Evolutionary conservation across 257 asterid genomes (phyloP).

Genomic region (Petunia axillaris): DNA sequence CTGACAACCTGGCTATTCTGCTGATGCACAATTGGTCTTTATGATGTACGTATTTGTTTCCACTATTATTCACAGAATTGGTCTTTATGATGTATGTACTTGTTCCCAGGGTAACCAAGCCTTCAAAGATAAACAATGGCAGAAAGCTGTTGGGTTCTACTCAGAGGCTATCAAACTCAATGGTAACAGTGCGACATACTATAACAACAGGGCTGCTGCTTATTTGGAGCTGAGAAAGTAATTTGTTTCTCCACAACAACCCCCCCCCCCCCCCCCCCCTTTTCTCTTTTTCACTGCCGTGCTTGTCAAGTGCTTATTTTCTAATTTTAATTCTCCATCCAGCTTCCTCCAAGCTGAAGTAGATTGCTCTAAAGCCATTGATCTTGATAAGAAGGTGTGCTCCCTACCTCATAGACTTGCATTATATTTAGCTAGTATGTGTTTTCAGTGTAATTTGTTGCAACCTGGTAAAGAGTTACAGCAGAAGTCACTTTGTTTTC

Average conservation of each 20-base stretch:
- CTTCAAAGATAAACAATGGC: conserved; percentile 89
- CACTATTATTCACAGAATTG: conserved; percentile 1
- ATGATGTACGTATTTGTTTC: background rate
- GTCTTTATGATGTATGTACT: background rate
- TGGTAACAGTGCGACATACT: conserved; percentile 78
- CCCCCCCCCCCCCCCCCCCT: background rate
- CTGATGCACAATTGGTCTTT: conserved; percentile 19
- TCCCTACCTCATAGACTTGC: conserved; percentile 1
- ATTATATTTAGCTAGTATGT: background rate
- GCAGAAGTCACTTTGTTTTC: background rate
- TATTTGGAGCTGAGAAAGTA: conserved; percentile 82
- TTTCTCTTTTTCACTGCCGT: background rate
- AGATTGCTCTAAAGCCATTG: conserved; percentile 87
- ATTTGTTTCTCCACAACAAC: conserved; percentile 13
- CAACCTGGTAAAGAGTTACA: background rate
- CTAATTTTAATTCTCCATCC: conserved; percentile 23
- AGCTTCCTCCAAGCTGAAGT: conserved; percentile 86
- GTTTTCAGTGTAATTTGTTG: background rate
- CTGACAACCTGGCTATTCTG: conserved; percentile 14
- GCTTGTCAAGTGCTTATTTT: background rate
- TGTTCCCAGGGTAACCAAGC: conserved; percentile 86
- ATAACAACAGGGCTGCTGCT: conserved; percentile 93
- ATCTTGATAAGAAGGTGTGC: conserved; percentile 86
- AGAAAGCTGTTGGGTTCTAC: conserved; percentile 81
- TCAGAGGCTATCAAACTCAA: conserved; percentile 92